phyloP scores from a whole-genome alignment of 495 filamentous ascomycete genomes.

The Penicillium subrubescens region DNA sequence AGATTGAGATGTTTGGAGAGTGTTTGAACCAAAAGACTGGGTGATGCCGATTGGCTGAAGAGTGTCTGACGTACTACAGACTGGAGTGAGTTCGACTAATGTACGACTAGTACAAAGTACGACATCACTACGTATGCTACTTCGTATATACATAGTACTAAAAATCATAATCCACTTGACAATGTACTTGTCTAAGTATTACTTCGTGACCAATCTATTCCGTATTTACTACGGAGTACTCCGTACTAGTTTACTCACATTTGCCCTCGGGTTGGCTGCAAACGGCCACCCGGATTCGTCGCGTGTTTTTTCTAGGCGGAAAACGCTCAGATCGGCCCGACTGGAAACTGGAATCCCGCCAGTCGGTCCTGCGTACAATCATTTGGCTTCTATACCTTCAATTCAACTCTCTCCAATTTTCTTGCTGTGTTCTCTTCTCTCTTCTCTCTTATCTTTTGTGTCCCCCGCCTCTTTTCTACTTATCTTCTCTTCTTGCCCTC shows the following conservation, averaged over 20 bases:
- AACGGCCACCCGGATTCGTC: conserved; percentile 34
- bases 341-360: not conserved
- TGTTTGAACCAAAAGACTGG: not conserved
- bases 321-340: not conserved
- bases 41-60: not conserved
- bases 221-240: not conserved
- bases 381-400: not conserved
- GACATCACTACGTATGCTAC: not conserved
- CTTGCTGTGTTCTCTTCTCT: conserved; percentile 8
- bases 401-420: conserved; percentile 7
- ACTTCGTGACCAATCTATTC: not conserved
- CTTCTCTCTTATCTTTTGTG: not conserved
- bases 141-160: not conserved
- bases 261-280: conserved; percentile 17
- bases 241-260: not conserved
- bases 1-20: not conserved
- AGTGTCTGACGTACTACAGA: not conserved
- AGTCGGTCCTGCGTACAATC: not conserved
- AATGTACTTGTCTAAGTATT: not conserved
- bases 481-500: not conserved
- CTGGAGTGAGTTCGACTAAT: not conserved
- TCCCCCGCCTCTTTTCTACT: not conserved
- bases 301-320: not conserved
- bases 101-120: not conserved
- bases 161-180: not conserved